Evolutionary conservation across 192 early-diverging fungal species (phyloP).

Genomic region (Rhizophlyctis rosea): DNA sequence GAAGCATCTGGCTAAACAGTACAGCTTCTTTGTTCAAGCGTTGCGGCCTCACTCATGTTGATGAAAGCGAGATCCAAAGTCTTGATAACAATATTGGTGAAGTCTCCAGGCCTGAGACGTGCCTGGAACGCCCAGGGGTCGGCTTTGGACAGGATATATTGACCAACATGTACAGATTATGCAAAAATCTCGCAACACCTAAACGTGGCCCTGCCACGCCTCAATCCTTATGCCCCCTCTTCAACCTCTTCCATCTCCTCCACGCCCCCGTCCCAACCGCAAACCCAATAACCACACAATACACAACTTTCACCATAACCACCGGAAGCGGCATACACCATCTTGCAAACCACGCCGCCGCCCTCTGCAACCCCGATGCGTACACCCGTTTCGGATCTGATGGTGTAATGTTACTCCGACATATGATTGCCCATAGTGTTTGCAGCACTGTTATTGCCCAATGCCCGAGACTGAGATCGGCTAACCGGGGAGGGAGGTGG

Average conservation of each 20-base stretch:
- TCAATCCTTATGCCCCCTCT: slow-evolving; percentile 20
- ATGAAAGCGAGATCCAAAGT: too few species aligned
- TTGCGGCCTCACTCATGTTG: too few species aligned
- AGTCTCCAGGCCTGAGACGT: too few species aligned
- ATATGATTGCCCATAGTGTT: background rate
- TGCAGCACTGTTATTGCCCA: background rate
- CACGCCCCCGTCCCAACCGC: slow-evolving; percentile 11
- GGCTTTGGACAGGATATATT: too few species aligned
- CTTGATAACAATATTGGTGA: too few species aligned
- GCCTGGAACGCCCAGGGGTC: too few species aligned
- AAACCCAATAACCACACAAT: slow-evolving; percentile 14
- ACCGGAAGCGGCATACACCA: slow-evolving; percentile 19
- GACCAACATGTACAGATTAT: too few species aligned
- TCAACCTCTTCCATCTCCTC: slow-evolving; percentile 14
- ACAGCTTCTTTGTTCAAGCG: too few species aligned
- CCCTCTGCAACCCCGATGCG: background rate
- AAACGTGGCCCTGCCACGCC: too few species aligned
- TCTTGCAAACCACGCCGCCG: slow-evolving; percentile 1
- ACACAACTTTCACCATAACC: slow-evolving; percentile 9
- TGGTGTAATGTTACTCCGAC: background rate
- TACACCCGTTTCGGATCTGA: background rate
- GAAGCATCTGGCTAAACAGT: too few species aligned
- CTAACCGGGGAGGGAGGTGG: slow-evolving; percentile 6
- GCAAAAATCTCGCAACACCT: too few species aligned
- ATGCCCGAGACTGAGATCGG: slow-evolving; percentile 1